Evolutionary conservation across 2,329 filamentous ascomycete species (phyloP).

Genomic region (Didymella glomerata): DNA sequence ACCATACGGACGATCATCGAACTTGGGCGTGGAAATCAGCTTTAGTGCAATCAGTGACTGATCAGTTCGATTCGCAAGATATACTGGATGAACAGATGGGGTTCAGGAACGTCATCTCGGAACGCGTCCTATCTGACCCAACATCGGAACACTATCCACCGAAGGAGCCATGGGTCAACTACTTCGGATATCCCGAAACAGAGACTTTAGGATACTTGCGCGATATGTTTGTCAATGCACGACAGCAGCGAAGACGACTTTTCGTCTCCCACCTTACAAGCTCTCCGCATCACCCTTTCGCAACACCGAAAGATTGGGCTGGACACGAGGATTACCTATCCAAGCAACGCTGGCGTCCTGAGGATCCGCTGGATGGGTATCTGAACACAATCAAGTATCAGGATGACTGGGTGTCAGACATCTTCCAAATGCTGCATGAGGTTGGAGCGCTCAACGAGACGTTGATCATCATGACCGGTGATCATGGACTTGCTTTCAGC

Average conservation of each 20-base stretch:
- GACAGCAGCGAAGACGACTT: slow-evolving; percentile 20
- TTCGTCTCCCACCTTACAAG: slow-evolving; percentile 30
- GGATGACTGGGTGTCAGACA: slow-evolving; percentile 28
- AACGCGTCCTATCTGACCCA: slow-evolving; percentile 24
- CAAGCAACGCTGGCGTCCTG: slow-evolving; percentile 26
- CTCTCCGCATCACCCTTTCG: slow-evolving; percentile 29
- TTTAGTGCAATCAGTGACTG: slow-evolving; percentile 26
- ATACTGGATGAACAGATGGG: slow-evolving; percentile 28
- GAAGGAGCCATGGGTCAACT: slow-evolving; percentile 27
- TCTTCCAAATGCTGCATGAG: slow-evolving; percentile 30
- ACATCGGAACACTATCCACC: slow-evolving; percentile 29
- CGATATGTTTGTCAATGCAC: slow-evolving; percentile 27
- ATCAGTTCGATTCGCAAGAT: slow-evolving; percentile 29
- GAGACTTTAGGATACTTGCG: slow-evolving; percentile 28
- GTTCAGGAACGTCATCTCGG: slow-evolving; percentile 22
- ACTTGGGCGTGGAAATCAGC: slow-evolving; percentile 20
- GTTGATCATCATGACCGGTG: slow-evolving; percentile 28
- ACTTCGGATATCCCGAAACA: slow-evolving; percentile 29
- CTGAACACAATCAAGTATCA: slow-evolving; percentile 32
- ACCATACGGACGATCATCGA: slow-evolving; percentile 1
- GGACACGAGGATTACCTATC: slow-evolving; percentile 19
- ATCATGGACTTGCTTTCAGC: slow-evolving; percentile 28
- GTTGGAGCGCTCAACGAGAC: slow-evolving; percentile 27
- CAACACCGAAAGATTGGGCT: slow-evolving; percentile 25
- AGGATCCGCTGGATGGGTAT: slow-evolving; percentile 26